Evolutionary conservation across 1,139 yeast species (phyloP).

Genomic region (Candida freyschussii): DNA sequence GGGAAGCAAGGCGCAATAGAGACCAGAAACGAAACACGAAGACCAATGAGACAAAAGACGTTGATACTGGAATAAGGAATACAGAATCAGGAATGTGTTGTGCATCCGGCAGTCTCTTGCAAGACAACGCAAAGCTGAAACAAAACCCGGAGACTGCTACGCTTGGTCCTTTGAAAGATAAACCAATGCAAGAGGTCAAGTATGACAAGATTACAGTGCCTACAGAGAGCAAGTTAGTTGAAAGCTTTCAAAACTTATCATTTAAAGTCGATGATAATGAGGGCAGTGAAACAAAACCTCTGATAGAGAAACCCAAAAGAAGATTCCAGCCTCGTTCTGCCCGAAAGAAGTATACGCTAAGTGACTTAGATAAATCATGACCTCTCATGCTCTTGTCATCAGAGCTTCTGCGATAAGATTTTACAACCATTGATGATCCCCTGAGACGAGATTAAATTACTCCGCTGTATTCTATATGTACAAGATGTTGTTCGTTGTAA

Average conservation of each 20-base stretch:
- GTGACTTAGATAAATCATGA: slow-evolving; percentile 14
- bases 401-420: not conserved
- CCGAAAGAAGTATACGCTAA: slow-evolving; percentile 16
- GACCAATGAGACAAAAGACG: not conserved
- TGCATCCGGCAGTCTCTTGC: no score
- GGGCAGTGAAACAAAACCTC: not conserved
- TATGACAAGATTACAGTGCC: no score
- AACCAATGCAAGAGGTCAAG: not conserved
- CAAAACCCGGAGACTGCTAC: no score
- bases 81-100: no score
- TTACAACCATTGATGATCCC: not conserved
- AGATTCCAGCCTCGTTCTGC: slow-evolving; percentile 11
- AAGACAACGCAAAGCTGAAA: no score
- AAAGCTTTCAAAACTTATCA: no score
- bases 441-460: not conserved
- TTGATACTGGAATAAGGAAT: not conserved
- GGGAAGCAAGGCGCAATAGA: slow-evolving; percentile 8
- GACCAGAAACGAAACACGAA: slow-evolving; percentile 4
- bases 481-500: not conserved
- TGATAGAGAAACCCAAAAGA: slow-evolving; percentile 3
- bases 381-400: not conserved
- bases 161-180: no score
- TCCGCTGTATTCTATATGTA: slow-evolving; percentile 1
- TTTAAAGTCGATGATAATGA: no score
- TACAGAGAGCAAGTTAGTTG: no score